Conservation (phyloP, 78 protist genomes). For the Carpediemonas membranifera region DNA sequence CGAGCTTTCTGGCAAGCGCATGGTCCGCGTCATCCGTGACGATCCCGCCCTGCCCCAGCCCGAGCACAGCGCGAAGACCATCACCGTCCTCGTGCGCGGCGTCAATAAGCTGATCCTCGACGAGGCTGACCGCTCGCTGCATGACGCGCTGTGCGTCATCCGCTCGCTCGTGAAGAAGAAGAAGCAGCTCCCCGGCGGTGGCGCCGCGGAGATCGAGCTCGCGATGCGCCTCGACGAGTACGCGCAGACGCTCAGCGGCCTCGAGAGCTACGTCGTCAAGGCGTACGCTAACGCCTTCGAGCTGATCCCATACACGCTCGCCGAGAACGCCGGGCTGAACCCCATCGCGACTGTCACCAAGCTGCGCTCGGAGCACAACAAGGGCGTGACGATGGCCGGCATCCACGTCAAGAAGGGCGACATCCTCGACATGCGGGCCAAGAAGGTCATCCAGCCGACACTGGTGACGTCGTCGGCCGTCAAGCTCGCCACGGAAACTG, state of each 20-base stretch:
- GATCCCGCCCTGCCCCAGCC: too few relatives aligned
- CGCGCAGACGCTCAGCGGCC: conserved; percentile 62
- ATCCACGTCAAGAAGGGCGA: conserved; percentile 77
- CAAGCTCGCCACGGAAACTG: conserved; percentile 93
- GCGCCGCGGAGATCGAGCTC: conserved; percentile 89
- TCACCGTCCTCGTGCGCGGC: conserved; percentile 77
- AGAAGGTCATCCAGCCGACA: conserved; percentile 93
- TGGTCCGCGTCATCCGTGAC: conserved; percentile 65
- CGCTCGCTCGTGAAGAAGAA: conserved; percentile 79
- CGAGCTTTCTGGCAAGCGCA: background rate
- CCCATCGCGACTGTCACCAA: conserved; percentile 60
- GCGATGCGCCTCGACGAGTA: conserved; percentile 49
- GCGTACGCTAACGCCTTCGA: conserved; percentile 93
- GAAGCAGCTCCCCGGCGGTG: conserved; percentile 91
- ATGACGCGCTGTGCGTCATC: conserved; percentile 86
- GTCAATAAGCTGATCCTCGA: conserved; percentile 80
- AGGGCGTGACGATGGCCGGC: conserved; percentile 92
- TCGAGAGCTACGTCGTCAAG: conserved; percentile 56
- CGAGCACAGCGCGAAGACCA: conserved; percentile 79
- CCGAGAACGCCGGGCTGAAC: conserved; percentile 97
- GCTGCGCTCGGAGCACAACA: conserved; percentile 51
- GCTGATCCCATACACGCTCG: conserved; percentile 90
- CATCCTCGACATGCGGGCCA: conserved; percentile 78
- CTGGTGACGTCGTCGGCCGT: conserved; percentile 81
- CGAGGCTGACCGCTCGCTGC: too few relatives aligned